Conservation (phyloP, 805 yeast species). For the Starmerella etchellsii region DNA sequence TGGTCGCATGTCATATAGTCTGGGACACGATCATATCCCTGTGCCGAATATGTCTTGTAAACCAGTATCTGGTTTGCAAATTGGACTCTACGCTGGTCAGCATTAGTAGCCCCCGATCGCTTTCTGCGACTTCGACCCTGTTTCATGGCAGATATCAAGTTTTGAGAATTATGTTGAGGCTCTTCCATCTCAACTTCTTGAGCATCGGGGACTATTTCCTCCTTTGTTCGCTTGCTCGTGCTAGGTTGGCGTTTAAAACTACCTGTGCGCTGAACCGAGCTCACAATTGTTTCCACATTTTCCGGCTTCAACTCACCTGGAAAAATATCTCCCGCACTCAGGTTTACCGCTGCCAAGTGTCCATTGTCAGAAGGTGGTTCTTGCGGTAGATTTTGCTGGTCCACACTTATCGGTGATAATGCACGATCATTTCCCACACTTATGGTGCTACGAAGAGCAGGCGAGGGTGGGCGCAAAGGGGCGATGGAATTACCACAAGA, state of each 20-base stretch:
- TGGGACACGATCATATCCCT: conserved; percentile 85
- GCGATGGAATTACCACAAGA: too few species aligned
- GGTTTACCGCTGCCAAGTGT: conserved; percentile 4
- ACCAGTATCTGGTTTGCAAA: conserved; percentile 75
- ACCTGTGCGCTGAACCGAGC: conserved; percentile 27
- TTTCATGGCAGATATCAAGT: conserved; percentile 4
- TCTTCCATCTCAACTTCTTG: conserved; percentile 22
- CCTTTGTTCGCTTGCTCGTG: conserved; percentile 14
- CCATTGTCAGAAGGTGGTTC: neutral
- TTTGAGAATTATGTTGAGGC: neutral
- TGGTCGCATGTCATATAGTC: conserved; percentile 68
- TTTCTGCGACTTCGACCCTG: neutral
- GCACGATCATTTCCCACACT: neutral
- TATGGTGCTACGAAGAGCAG: conserved; percentile 8
- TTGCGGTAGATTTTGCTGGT: neutral
- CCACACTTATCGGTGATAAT: neutral
- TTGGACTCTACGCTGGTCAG: neutral
- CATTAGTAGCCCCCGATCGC: conserved; percentile 7
- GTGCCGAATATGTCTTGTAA: conserved; percentile 70
- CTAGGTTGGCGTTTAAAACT: conserved; percentile 27
- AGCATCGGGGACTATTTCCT: conserved; percentile 24
- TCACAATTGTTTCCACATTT: conserved; percentile 26
- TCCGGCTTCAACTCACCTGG: conserved; percentile 12
- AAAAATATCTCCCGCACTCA: conserved; percentile 16
- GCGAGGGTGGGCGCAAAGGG: conserved; percentile 11